Percentiles rank a stretch among this genome's conserved stretches.
Conservation (phyloP, 371 early-diverging fungal genomes). For the Mortierella sp. region DNA sequence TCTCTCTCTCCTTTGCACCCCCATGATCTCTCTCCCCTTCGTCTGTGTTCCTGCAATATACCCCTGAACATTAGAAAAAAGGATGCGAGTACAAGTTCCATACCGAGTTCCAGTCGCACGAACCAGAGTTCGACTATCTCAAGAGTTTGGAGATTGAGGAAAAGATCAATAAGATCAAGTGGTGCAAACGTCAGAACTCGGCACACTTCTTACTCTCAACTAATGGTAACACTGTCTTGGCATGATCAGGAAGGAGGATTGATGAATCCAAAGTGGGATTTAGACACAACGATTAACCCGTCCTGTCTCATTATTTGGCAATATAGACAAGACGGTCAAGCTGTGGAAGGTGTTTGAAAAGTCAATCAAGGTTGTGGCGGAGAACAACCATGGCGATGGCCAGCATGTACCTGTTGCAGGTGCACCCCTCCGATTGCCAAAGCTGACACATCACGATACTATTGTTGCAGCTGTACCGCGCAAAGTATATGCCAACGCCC, state of each 20-base stretch:
- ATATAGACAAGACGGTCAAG: constrained; percentile 97
- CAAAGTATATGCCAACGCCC: constrained; percentile 97
- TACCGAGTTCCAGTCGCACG: constrained; percentile 99
- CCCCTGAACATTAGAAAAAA: constrained; percentile 85
- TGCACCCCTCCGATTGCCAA: constrained; percentile 80
- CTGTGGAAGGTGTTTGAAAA: constrained; percentile 99
- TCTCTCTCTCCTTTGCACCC: too few species aligned
- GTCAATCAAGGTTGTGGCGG: constrained; percentile 91
- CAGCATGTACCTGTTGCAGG: constrained; percentile 60
- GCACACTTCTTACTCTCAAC: constrained; percentile 97
- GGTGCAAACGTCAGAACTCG: constrained; percentile 94
- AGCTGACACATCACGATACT: constrained; percentile 91
- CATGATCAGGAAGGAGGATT: not conserved
- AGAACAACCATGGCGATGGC: constrained; percentile 82
- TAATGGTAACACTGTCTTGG: constrained; percentile 75
- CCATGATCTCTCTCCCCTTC: constrained; percentile 13
- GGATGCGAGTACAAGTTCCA: constrained; percentile 99
- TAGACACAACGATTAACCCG: not conserved
- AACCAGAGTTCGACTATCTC: constrained; percentile 99
- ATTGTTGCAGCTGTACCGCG: constrained; percentile 95
- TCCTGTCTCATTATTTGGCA: not conserved
- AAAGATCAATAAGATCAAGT: constrained; percentile 99
- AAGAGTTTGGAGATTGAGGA: constrained; percentile 99
- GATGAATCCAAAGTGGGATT: not conserved
- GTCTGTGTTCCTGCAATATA: constrained; percentile 5